Evolutionary conservation across 768 basidiomycete species (phyloP).

Genomic region (Gymnopilus dilepis): DNA sequence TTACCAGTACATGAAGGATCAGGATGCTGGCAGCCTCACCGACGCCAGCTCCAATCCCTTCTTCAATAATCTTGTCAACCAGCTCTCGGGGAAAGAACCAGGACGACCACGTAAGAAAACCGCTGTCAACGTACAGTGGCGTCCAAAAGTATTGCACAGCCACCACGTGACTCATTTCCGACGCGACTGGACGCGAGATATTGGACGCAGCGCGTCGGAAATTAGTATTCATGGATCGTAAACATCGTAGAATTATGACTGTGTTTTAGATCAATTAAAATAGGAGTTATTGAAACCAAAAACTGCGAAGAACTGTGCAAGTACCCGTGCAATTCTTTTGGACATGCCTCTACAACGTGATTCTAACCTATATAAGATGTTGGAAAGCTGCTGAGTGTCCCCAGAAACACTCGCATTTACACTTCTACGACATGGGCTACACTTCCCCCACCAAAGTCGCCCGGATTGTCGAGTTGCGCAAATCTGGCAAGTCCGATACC

Average conservation of each 20-base stretch:
- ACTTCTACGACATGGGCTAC: not conserved
- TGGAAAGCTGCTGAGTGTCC: not conserved
- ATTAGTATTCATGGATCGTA: not conserved
- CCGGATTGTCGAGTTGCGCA: constrained; percentile 4
- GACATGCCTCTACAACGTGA: not conserved
- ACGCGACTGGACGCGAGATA: not conserved
- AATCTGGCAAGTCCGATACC: not conserved
- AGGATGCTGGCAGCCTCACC: constrained; percentile 4
- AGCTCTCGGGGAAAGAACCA: constrained; percentile 4
- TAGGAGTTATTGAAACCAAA: not conserved
- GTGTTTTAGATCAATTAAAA: not conserved
- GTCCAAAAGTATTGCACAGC: not conserved
- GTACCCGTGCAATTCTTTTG: not conserved
- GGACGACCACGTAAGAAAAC: constrained; percentile 1
- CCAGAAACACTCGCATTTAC: not conserved
- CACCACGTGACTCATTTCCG: not conserved
- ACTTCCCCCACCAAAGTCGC: constrained; percentile 12
- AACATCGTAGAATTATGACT: not conserved
- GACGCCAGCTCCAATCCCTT: constrained; percentile 12
- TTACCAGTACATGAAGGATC: constrained; percentile 21
- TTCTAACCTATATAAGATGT: not conserved
- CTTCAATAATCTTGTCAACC: constrained; percentile 3
- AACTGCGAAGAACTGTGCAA: not conserved
- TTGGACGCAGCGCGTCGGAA: not conserved
- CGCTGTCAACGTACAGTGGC: not conserved